These are phyloP conservation scores for Chloranthus sessilifolius DNA, from an alignment of 164 flowering plant species.

Conservation along the genomic window DNA sequence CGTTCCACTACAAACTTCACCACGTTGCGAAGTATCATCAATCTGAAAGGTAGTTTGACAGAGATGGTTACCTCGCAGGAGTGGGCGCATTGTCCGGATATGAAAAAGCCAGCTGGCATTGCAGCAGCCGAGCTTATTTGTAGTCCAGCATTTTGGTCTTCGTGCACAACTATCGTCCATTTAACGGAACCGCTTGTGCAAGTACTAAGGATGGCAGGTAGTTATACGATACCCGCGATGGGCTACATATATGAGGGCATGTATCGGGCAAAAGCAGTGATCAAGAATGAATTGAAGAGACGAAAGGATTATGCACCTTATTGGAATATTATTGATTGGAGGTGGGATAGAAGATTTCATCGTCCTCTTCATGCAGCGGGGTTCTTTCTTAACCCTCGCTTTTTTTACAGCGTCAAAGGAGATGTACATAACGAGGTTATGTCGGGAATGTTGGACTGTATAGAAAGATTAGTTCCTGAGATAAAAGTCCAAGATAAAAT, in stretches of 20 bases:
- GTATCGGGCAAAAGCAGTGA: conserved; percentile 65
- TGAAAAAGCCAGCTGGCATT: conserved; percentile 56
- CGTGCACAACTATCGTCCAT: conserved; percentile 34
- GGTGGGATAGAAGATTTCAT: conserved; percentile 56
- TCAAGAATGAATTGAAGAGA: conserved; percentile 57
- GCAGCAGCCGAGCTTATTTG: conserved; percentile 44
- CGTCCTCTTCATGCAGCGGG: conserved; percentile 83
- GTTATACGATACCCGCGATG: conserved; percentile 69
- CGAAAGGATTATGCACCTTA: conserved; percentile 51
- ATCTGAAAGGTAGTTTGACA: conserved; percentile 52
- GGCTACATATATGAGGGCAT: conserved; percentile 76
- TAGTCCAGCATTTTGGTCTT: conserved; percentile 65
- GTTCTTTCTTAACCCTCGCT: conserved; percentile 79
- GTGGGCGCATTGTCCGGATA: conserved; percentile 64
- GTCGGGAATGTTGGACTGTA: conserved; percentile 71
- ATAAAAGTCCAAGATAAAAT: conserved; percentile 64
- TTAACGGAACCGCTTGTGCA: conserved; percentile 61
- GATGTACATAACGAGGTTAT: conserved; percentile 52
- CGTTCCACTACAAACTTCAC: conserved; percentile 52
- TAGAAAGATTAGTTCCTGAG: conserved; percentile 83
- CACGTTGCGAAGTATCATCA: conserved; percentile 55
- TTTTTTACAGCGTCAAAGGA: conserved; percentile 64
- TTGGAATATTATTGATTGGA: conserved; percentile 76
- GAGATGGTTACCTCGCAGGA: conserved; percentile 80
- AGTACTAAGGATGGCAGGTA: conserved; percentile 44